Conservation (phyloP, 2,329 filamentous ascomycete species). For the Xylariaceae sp. region DNA sequence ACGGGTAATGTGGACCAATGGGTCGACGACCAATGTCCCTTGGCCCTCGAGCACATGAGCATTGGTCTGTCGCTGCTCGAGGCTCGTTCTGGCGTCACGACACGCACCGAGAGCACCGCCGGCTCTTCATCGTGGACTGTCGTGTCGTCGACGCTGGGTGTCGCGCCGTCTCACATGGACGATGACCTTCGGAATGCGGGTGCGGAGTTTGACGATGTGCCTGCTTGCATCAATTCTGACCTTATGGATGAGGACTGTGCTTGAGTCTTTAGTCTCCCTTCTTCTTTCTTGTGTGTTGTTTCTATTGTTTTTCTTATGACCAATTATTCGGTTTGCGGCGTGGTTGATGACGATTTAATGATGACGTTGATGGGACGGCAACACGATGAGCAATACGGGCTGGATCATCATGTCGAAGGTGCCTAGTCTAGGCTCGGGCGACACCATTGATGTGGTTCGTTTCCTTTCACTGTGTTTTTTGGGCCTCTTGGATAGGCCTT, state of each 20-base stretch:
- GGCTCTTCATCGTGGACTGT: constrained; percentile 13
- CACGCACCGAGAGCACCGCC: constrained; percentile 14
- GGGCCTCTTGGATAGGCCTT: too few species aligned
- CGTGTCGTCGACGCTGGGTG: background rate
- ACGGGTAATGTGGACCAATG: constrained; percentile 17
- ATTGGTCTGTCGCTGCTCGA: constrained; percentile 11
- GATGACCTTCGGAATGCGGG: constrained; percentile 15
- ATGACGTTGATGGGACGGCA: too few species aligned
- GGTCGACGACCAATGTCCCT: constrained; percentile 13
- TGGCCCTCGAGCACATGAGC: constrained; percentile 1
- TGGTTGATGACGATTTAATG: background rate
- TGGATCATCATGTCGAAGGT: too few species aligned
- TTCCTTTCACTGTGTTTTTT: too few species aligned
- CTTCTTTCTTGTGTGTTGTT: background rate
- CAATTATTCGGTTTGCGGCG: background rate
- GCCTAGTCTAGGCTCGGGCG: too few species aligned
- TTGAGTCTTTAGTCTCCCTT: background rate
- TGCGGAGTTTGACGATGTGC: constrained; percentile 16
- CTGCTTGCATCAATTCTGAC: constrained; percentile 4
- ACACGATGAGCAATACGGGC: too few species aligned
- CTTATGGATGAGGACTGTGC: constrained; percentile 21
- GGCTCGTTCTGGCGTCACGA: constrained; percentile 8
- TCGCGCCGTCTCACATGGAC: constrained; percentile 1
- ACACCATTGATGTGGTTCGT: too few species aligned
- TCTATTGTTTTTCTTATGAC: background rate